phyloP scores from a whole-genome alignment of 805 yeast genomes.

The Danielia oregonensis region DNA sequence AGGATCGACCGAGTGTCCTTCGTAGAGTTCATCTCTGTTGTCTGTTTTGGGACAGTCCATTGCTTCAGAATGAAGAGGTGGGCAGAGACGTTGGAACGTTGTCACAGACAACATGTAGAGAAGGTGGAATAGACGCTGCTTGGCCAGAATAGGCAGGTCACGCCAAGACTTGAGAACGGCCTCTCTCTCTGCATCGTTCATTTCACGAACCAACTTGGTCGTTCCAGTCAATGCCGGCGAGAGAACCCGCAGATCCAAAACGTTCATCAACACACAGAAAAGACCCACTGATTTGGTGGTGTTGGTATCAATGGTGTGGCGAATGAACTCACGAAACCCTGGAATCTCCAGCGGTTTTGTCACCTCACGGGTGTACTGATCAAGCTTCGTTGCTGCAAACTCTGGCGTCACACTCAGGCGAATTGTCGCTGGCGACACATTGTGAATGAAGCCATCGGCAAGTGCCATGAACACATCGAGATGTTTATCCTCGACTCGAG shows the following conservation, averaged over 20 bases:
- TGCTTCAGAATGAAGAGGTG: constrained; percentile 33
- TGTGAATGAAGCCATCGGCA: constrained; percentile 35
- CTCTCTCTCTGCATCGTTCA: constrained; percentile 31
- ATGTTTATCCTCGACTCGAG: constrained; percentile 19
- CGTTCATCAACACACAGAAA: constrained; percentile 23
- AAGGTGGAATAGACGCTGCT: constrained; percentile 33
- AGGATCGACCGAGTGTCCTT: constrained; percentile 19
- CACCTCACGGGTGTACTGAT: constrained; percentile 21
- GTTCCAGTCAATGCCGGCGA: constrained; percentile 32
- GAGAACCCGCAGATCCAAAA: constrained; percentile 27
- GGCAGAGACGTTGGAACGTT: constrained; percentile 25
- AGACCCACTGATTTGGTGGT: constrained; percentile 17
- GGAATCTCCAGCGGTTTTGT: constrained; percentile 30
- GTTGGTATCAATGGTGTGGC: constrained; percentile 11
- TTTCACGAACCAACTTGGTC: constrained; percentile 31
- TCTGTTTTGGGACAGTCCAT: constrained; percentile 37
- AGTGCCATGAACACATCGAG: constrained; percentile 25
- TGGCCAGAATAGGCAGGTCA: constrained; percentile 33
- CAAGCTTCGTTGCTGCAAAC: constrained; percentile 26
- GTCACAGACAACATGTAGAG: constrained; percentile 22
- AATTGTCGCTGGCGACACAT: constrained; percentile 25
- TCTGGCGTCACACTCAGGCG: constrained; percentile 20
- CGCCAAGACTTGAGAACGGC: constrained; percentile 36
- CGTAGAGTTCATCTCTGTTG: constrained; percentile 24
- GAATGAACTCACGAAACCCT: constrained; percentile 16